Evolutionary conservation across 768 basidiomycete genomes (phyloP).

Genomic region (Panaeolus cyanescens): DNA sequence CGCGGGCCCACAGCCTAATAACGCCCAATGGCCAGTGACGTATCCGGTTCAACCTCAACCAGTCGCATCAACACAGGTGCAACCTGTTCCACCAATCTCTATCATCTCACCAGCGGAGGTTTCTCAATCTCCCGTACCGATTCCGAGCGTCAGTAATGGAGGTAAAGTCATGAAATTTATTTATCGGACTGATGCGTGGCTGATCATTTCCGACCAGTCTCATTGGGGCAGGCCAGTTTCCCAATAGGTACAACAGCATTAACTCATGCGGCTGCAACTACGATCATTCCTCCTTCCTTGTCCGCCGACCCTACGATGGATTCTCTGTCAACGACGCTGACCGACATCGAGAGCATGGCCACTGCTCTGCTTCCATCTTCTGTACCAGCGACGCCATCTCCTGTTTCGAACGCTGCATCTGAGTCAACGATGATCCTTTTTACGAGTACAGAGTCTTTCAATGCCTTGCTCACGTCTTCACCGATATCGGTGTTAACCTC

Average conservation of each 20-base stretch:
- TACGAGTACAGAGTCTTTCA: background rate
- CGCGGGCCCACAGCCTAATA: background rate
- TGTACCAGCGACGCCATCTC: background rate
- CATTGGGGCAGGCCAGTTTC: constrained; percentile 2
- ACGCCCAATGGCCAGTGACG: background rate
- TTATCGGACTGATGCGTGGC: background rate
- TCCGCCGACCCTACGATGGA: background rate
- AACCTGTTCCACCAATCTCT: background rate
- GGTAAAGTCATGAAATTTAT: background rate
- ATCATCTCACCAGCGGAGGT: background rate
- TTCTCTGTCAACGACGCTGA: background rate
- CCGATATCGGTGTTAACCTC: background rate
- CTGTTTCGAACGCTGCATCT: background rate
- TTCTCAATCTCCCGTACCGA: background rate
- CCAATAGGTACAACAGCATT: background rate
- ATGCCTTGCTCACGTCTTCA: background rate
- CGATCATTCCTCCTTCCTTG: background rate
- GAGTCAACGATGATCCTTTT: background rate
- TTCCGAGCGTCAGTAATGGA: background rate
- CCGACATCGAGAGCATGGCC: background rate
- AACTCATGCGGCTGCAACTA: background rate
- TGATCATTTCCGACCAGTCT: constrained; percentile 2
- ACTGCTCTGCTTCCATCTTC: background rate
- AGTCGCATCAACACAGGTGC: background rate
- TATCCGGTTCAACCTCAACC: background rate